Evolutionary conservation across 257 asterid genomes (phyloP), one percentile per base, ranked within the genome.

Genomic region (Eustoma russellianum): DNA sequence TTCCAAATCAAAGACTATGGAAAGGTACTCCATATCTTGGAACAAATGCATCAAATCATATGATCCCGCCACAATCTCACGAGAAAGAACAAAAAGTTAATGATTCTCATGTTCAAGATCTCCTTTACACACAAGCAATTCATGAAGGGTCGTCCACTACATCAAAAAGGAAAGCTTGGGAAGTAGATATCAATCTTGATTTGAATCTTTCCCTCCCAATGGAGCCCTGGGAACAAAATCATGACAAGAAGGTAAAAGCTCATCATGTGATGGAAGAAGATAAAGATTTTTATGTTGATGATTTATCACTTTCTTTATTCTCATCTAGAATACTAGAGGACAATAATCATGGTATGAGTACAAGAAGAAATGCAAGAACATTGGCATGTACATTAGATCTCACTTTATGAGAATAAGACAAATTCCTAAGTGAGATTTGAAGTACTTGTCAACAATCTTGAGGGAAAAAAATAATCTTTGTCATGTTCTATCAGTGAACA

Each of bases 191-290:
- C 45, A 47, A 76, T 65, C 97, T 89, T 44, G 93, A 83, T 56
- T 83, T 90, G 67, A 82, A 70, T 44, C 76, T 90, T 17, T 81
- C 88, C 18, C 53, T 86, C 17, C 73, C 81, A 70, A 64, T 74
- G 35, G 33, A 66, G 41, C 78, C 50, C 13, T 17, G 45, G 9
- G 44, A 49, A 13, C 33, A 17, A 46, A 34, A 58, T 15, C 64
- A 63, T 47, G 59, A 62, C 58, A 70, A 57, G 43, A 38, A 49
- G 44, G 19, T 51, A 33, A 43, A 7, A 56, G 60, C 12, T 10
- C 9, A 38, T 38, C 43, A 38, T 38, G 38, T 52, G 47, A 18
- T 46, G 55, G 60, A 74, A 70, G 19, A 38, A 38, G 43, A 38
- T 7, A 66, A 50, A 50, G 74, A 72, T 19, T 24, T 51, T 53